Base-by-base conservation (phyloP, 805 yeast genomes). In the Lachancea quebecensis region DNA sequence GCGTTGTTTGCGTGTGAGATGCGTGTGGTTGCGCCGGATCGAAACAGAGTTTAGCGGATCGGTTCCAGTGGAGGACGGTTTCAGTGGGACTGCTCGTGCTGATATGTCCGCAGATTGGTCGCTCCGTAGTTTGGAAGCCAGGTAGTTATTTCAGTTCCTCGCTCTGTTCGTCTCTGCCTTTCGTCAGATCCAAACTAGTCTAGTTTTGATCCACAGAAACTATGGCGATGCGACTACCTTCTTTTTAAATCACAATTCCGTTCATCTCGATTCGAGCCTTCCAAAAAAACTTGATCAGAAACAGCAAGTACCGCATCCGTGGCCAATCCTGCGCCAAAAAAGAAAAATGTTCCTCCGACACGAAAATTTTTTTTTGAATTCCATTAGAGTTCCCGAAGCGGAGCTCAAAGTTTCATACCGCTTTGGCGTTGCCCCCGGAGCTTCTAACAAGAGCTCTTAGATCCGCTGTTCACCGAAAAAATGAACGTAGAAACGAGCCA, bases 301-400 rank as follows among this genome's bases (percentile, higher is more conserved):
- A 28, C 33, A 38, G 41, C 33, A 38, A 25, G 33, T 28, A 28
- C 12, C 21, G 16, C n/a, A 25, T 27, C 31, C 18, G 37, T 15
- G 21, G 5, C 33, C 5, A 18, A 27, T 28, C 10, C 31, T 8
- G 10, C 33, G 5, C 33, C 33, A 10, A 16, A 28, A 38, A 17
- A 28, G 41, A 27, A 38, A 28, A 28, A 9, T n/a, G 41, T 9
- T 10, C n/a, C 31, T 16, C 30, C 42, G 12, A 25, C 42, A 32
- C 29, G 18, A 25, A 11, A 16, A 40, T 31, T 31, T 10, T n/a
- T n/a, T 33, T 33, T 40, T 33, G 14, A 25, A 14, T 12, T 30
- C 33, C 38, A 40, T 40, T 34, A 40, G 15, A 40, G 38, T 40
- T 40, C 43, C 43, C 38, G 28, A 40, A 40, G 18, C 43, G 43